Base-by-base conservation (phyloP, 2,329 filamentous ascomycete genomes). In the Coniella lustricola region DNA sequence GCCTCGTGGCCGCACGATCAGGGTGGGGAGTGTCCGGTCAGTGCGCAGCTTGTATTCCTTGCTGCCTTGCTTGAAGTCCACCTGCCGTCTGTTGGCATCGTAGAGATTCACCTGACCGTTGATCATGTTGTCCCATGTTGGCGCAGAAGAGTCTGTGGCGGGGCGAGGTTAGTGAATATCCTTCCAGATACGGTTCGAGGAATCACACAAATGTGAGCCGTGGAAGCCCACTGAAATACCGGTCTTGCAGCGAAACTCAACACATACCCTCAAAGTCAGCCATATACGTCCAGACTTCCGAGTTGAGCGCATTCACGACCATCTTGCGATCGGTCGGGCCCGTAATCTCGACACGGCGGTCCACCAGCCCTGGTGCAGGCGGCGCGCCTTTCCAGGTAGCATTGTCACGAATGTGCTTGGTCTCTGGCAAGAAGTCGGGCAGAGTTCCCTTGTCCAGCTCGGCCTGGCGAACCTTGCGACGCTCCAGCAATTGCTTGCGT, bases 71-170 rank as follows among this genome's bases (percentile, higher is more conserved):
- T 93, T 94, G 78, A 97, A 97, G 74, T 97, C 91, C 60, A 97
- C 82, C 71, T 96, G 87, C 59, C 82, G 84, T 62, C 93, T 87
- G 64, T 95, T 90, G 58, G 90, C 93, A 62, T 97, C 93, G 74
- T 96, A 94, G 50, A 98, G 80, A 75, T 97, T 98, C 58, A 96
- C 84, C 71, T 98, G 93, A 55, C 93, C 93, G 59, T 93, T 95
- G 74, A 97, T 85, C 90, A 97, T 97, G 75, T 97, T 97, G 58
- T 95, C 90, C 93, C 93, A 98, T 37, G 93, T 96, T 20, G 93
- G 93, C 20, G 93, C 90, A 63, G 79, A 93, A 7, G 93, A 95
- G 68, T 97, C 90, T 95, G 60, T 29, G 29, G 14, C 10, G 14
- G 25, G 14, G 7, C 39, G 12, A 20, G 3, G 16, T 54, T 29